phyloP scores from a whole-genome alignment of 345 rosid genomes.

The Eucalyptus polyanthemos region DNA sequence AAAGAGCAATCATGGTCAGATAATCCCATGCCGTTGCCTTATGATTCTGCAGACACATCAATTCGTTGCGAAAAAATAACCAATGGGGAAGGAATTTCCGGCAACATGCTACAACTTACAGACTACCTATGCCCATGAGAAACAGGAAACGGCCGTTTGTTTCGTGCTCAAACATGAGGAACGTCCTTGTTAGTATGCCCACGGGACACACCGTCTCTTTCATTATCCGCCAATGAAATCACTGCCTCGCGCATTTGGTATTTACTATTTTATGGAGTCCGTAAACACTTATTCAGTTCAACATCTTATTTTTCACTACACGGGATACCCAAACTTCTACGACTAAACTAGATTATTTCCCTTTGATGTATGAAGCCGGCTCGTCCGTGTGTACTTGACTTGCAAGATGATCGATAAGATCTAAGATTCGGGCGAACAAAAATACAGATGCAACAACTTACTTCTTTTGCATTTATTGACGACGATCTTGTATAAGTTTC shows the following conservation, averaged over 20 bases:
- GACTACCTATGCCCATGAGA: background rate
- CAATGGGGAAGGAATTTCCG: background rate
- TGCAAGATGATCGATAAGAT: background rate
- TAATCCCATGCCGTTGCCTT: background rate
- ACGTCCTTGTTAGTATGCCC: background rate
- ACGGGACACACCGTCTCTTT: background rate
- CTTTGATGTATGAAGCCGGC: background rate
- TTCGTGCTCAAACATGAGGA: background rate
- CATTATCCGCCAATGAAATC: background rate
- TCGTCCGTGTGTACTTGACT: background rate
- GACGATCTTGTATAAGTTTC: background rate
- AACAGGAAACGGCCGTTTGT: background rate
- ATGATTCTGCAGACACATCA: background rate
- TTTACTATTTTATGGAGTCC: background rate
- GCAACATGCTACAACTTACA: background rate
- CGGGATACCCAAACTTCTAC: background rate
- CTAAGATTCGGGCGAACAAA: background rate
- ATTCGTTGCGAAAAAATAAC: background rate
- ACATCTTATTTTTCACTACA: background rate
- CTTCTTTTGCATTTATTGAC: background rate
- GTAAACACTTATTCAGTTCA: background rate
- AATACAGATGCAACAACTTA: background rate
- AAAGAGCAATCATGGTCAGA: background rate
- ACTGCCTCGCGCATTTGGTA: background rate
- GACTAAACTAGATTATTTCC: background rate